A percentile compares a stretch with the other conserved stretches of the same genome.
Conservation (phyloP, 768 basidiomycete genomes). For the Leccinum boreale region DNA sequence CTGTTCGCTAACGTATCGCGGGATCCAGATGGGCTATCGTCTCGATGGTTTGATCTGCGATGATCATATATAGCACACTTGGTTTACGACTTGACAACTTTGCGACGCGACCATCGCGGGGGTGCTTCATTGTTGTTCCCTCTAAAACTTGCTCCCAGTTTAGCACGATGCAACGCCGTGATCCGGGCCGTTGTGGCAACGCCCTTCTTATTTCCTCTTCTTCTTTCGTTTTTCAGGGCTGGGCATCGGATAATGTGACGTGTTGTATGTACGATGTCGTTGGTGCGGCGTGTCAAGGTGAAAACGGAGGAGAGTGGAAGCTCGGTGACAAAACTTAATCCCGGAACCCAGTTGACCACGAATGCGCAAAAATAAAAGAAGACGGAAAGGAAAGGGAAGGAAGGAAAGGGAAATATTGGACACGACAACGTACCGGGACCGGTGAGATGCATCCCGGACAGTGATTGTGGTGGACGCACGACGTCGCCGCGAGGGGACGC, state of each 20-base stretch:
- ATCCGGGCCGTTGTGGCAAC: not conserved
- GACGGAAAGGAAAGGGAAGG: not conserved
- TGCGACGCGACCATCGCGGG: not conserved
- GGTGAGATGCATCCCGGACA: not conserved
- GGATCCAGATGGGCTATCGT: not conserved
- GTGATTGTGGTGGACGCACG: not conserved
- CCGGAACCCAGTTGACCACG: not conserved
- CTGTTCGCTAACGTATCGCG: not conserved
- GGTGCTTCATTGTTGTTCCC: not conserved
- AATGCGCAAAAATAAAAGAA: not conserved
- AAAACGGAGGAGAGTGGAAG: not conserved
- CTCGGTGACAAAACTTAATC: not conserved
- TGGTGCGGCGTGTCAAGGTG: not conserved
- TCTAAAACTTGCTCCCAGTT: not conserved
- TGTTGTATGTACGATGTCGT: not conserved
- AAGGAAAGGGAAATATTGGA: not conserved
- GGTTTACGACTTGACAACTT: not conserved
- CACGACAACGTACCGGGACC: not conserved
- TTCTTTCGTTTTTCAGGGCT: not conserved
- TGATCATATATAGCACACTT: conserved; percentile 9
- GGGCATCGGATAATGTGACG: not conserved
- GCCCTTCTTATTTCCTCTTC: not conserved
- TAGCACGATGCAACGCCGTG: not conserved
- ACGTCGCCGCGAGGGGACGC: conserved; percentile 1
- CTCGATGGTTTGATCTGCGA: conserved; percentile 18